Evolutionary conservation across 768 basidiomycete species (phyloP), one percentile per base, ranked within the genome.

Genomic region (Tylopilus cervinicoccineus): DNA sequence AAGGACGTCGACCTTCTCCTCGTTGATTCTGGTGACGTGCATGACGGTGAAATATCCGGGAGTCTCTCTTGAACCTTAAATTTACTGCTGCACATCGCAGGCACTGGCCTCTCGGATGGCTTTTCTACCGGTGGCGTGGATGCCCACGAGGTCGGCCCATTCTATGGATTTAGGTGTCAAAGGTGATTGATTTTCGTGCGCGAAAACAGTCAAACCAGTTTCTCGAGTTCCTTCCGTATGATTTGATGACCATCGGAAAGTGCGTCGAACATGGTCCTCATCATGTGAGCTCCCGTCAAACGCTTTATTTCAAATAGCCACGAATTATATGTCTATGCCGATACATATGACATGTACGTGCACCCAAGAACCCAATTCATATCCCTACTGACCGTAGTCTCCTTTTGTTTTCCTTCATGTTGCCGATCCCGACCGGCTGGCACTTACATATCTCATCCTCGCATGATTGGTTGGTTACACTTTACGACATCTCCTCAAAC

Each of bases 221-320:
- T 64, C 72, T 93, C 53, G 68, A 77, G 19, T 67, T 78, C 47
- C 72, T 94, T 17, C 85, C 86, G 0, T 94, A 91, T 59, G 93
- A 95, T 60, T 58, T 91, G 3, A 77, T 93, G 61, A 70, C 88
- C 2, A 90, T 93, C 42, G 92, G 93, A 60, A 94, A 93, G 81
- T 84, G 59, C 32, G 86, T 67, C n/a, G 5, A 11, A 20, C n/a
- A 22, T 33, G 7, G 13, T 14, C 24, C 23, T 1, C 7, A 6
- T 27, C 14, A 13, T 24, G 16, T 11, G 31, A 3, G 13, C 14
- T n/a, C 29, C 20, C 26, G 22, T 5, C 16, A 1, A 19, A 39
- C 29, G 23, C 52, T 53, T n/a, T n/a, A n/a, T n/a, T n/a, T n/a
- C n/a, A 8, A 16, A 37, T 44, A 86, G 85, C 62, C 93, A 94